Evolutionary conservation across 768 basidiomycete species (phyloP), one percentile per base, ranked within the genome.

Genomic region (Pleurotus citrinopileatus): DNA sequence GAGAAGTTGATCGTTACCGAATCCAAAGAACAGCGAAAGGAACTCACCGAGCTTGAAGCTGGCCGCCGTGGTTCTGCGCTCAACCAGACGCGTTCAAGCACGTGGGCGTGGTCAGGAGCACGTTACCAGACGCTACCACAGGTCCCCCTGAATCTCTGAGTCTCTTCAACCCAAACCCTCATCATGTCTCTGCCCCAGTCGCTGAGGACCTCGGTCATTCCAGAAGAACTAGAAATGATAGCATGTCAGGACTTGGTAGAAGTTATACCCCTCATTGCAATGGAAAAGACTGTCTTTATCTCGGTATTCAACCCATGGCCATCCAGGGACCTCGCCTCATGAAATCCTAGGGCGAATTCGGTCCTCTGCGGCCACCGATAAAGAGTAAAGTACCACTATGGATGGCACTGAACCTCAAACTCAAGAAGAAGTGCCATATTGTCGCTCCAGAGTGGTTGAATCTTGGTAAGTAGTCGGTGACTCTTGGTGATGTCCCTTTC

Each of bases 351-450:
- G 94, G 93, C 51, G 86, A 87, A 50, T 97, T 93, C 61, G 97
- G 97, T 2, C 96, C 97, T 17, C 81, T 99, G 51, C 78, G 87
- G 4, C 95, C 97, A 1, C 96, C 96, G 4, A 80, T 83, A 54
- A 89, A 89, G 67, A 79, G 87, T 32, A 80, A 80, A 59, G 83
- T 98, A n/a, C 97, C 97, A 1, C 73, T 98, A 3, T 99, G 97
- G 97, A 87, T 99, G 76, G 97, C 96, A 0, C 74, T 91, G 2
- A 93, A 96, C 64, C 74, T 98, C 46, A 99, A 99, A 72, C 67
- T 86, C 63, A 97, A 98, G 77, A 89, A 91, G 67, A 95, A 94
- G 70, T 98, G 96, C 57, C 86, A 91, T 60, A 93, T 99, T 46
- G 78, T 98, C 12, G 79, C 93, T 1, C 97, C 97, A 2, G 77